Evolutionary conservation across 2,329 filamentous ascomycete species (phyloP).

Genomic region (Nannizziopsis barbatae): DNA sequence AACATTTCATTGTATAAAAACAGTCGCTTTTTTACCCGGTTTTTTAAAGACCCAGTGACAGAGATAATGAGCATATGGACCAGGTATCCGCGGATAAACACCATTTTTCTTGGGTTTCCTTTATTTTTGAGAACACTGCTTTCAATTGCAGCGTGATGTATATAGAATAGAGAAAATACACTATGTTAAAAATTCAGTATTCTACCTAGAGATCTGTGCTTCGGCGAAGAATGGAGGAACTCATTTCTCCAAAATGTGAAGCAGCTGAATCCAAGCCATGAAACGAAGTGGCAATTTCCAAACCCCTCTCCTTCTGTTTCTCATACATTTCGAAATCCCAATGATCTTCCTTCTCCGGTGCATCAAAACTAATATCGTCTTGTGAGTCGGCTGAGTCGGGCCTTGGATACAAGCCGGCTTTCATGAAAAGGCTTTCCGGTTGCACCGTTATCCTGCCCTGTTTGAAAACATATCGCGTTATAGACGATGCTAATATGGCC

Average conservation of each 20-base stretch:
- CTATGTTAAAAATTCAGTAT: not conserved
- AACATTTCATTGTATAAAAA: no score
- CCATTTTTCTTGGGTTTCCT: no score
- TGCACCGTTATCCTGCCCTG: constrained; percentile 1
- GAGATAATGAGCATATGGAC: no score
- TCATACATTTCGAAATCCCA: not conserved
- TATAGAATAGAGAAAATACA: not conserved
- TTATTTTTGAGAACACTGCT: no score
- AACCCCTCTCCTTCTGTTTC: not conserved
- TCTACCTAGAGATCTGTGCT: constrained; percentile 1
- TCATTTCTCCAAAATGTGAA: constrained; percentile 7
- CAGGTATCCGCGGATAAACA: no score
- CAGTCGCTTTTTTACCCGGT: no score
- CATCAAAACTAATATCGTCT: not conserved
- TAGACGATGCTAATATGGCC: constrained; percentile 1
- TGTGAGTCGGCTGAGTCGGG: not conserved
- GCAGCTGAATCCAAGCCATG: constrained; percentile 1
- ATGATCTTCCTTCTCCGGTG: not conserved
- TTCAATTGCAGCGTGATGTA: no score
- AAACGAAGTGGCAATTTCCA: not conserved
- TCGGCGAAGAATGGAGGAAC: not conserved
- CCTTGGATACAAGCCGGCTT: not conserved
- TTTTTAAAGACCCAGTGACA: no score
- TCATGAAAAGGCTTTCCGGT: not conserved
- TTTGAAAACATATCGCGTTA: constrained; percentile 7